Evolutionary conservation across 352 stramenopile species (phyloP), one percentile per base, ranked within the genome.

Genomic region (Globisporangium heterothallicum): DNA sequence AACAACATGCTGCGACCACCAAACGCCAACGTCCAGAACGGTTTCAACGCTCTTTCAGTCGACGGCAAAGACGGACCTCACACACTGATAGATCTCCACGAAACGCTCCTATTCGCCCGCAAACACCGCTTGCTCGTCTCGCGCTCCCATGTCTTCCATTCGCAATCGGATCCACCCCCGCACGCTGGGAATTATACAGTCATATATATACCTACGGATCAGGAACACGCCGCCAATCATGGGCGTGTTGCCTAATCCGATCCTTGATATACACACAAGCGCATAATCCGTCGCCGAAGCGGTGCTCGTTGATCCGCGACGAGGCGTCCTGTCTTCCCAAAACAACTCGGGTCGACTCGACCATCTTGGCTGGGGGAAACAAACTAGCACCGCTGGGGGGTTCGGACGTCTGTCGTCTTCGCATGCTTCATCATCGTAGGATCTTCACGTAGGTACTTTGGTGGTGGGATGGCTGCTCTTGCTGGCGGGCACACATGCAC

Each of bases 121-220:
- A 26, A n/a, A 10, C 22, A 26, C 22, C 22, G 21, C 40, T 13
- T 29, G 16, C 13, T 36, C 44, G 24, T 14, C 25, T 36, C 25
- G 4, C 14, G 24, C 18, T 50, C 40, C 3, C 40, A 32, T 36
- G 24, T 30, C 44, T 36, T 38, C 8, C 8, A 38, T 38, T 34
- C 13, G 8, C 26, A 9, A 36, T 12, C 21, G 45, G 35, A 14
- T 46, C 53, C 16, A 13, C 27, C 25, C 46, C 29, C 21, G 47
- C 45, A 40, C 30, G 42, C 41, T 58, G 26, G 43, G 57, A 54
- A 66, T 60, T 69, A 78, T 68, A 69, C 70, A 72, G 61, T 70
- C 55, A 87, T 78, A 85, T 70, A 84, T 86, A 91, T 88, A 91
- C 78, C 80, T 91, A 91, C 80, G 80, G 80, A 91, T 78, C 61